Percentiles rank a stretch among this genome's conserved stretches.
Evolutionary conservation across 1,284 basidiomycete genomes (phyloP).

Genomic region (Rhodotorula sp.): DNA sequence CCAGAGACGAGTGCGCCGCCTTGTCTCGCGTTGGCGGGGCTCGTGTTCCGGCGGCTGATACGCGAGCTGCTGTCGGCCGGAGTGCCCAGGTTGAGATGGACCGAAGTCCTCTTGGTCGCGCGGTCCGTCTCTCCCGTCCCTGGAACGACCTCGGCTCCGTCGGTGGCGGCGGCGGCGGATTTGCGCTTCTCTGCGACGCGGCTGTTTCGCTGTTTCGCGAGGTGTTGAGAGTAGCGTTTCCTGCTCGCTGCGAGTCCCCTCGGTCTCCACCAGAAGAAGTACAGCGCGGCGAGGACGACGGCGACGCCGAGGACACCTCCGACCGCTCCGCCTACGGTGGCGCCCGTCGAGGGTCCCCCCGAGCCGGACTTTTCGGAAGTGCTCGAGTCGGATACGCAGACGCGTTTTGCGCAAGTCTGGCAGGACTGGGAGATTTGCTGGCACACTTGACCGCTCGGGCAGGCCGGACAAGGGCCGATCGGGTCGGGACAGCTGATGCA

Average conservation of each 20-base stretch:
- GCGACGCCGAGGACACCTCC: conserved; percentile 42
- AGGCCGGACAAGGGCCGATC: conserved; percentile 29
- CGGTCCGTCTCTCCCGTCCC: not conserved
- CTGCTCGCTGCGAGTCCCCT: conserved; percentile 31
- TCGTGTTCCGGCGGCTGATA: conserved; percentile 10
- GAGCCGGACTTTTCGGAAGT: conserved; percentile 1
- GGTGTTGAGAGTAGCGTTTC: conserved; percentile 35
- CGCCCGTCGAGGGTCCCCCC: conserved; percentile 28
- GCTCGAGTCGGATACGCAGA: conserved; percentile 32
- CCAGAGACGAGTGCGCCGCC: conserved; percentile 11
- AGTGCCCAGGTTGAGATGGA: conserved; percentile 29
- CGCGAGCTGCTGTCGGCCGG: not conserved
- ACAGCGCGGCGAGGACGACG: conserved; percentile 32
- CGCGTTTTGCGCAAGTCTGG: conserved; percentile 36
- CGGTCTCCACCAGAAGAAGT: conserved; percentile 45
- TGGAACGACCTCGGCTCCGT: not conserved
- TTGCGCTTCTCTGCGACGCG: conserved; percentile 20
- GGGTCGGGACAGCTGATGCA: conserved; percentile 34
- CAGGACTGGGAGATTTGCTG: conserved; percentile 26
- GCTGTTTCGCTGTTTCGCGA: conserved; percentile 22
- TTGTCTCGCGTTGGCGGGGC: not conserved
- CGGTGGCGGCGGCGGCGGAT: not conserved
- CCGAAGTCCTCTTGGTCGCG: conserved; percentile 23
- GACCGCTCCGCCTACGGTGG: conserved; percentile 41
- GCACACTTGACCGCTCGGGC: conserved; percentile 31